Conservation (phyloP, 768 basidiomycete species). For the Suillus fuscotomentosus region DNA sequence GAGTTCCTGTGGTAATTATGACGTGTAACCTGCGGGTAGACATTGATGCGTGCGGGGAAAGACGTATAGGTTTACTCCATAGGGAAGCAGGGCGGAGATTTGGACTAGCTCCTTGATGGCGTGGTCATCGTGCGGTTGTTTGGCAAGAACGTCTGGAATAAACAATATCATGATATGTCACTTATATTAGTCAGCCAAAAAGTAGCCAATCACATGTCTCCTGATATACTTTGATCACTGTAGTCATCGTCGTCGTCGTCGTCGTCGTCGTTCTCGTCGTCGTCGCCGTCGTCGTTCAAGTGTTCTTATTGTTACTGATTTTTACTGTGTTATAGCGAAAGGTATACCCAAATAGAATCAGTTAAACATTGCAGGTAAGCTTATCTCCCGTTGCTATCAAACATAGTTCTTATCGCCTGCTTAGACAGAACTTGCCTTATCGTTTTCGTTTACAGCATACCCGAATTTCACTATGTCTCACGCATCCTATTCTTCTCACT, state of each 20-base stretch:
- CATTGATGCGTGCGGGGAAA: neutral
- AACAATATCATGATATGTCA: slow-evolving; percentile 9
- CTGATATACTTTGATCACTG: neutral
- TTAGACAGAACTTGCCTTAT: slow-evolving; percentile 24
- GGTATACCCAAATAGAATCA: slow-evolving; percentile 27
- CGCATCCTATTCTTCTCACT: slow-evolving; percentile 72
- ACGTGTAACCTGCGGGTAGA: neutral
- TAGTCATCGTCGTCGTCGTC: neutral
- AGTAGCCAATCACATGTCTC: slow-evolving; percentile 27
- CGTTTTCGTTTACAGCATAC: slow-evolving; percentile 35
- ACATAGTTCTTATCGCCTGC: slow-evolving; percentile 27
- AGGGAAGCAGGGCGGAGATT: neutral
- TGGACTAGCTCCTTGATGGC: neutral
- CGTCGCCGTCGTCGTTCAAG: neutral
- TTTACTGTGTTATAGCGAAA: neutral
- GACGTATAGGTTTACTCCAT: neutral
- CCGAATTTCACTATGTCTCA: slow-evolving; percentile 54
- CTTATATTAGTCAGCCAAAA: slow-evolving; percentile 24
- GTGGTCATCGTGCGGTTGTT: slow-evolving; percentile 9
- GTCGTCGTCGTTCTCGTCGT: neutral
- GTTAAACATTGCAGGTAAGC: slow-evolving; percentile 16
- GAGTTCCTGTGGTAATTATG: neutral
- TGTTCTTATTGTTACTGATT: neutral
- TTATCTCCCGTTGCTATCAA: slow-evolving; percentile 28
- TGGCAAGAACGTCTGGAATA: slow-evolving; percentile 15